These are phyloP conservation scores for Penicillium sp. DNA, from an alignment of 2,329 filamentous ascomycete species.

Conservation along the genomic window DNA sequence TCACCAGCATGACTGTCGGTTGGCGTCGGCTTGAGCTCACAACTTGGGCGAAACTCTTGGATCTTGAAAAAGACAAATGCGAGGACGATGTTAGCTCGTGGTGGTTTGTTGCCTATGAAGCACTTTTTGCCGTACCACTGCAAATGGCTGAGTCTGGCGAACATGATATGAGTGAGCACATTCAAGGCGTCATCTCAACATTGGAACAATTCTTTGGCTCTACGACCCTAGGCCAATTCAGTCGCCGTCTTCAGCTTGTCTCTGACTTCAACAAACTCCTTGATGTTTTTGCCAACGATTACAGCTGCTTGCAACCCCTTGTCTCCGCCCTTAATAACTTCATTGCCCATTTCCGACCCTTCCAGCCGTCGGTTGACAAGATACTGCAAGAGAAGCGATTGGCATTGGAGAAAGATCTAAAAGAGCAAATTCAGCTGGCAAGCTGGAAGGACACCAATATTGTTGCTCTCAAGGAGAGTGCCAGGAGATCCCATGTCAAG, in stretches of 20 bases:
- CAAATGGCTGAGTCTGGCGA: conserved; percentile 64
- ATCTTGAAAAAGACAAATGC: conserved; percentile 78
- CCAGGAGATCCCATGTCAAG: conserved; percentile 86
- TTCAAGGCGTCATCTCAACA: conserved; percentile 71
- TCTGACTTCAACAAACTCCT: conserved; percentile 67
- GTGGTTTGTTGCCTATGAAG: conserved; percentile 97
- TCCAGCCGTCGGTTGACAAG: conserved; percentile 68
- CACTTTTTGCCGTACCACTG: conserved; percentile 75
- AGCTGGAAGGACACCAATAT: conserved; percentile 99
- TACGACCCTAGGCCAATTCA: conserved; percentile 81
- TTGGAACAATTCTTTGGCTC: conserved; percentile 78
- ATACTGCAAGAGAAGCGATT: conserved; percentile 69
- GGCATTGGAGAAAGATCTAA: conserved; percentile 87
- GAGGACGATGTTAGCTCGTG: conserved; percentile 80
- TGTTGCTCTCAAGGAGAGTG: conserved; percentile 82
- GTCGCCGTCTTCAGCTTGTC: conserved; percentile 72
- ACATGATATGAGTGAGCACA: conserved; percentile 67
- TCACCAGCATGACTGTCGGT: conserved; percentile 79
- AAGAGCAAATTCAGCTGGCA: conserved; percentile 86
- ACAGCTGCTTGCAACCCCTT: conserved; percentile 62
- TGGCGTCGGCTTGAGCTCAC: conserved; percentile 92
- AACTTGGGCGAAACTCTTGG: conserved; percentile 88
- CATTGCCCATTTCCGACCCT: conserved; percentile 73
- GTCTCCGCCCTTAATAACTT: conserved; percentile 74
- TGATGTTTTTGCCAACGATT: conserved; percentile 62